Evolutionary conservation across 2,329 filamentous ascomycete genomes (phyloP).

Genomic region (Ophidiomyces ophidiicola): DNA sequence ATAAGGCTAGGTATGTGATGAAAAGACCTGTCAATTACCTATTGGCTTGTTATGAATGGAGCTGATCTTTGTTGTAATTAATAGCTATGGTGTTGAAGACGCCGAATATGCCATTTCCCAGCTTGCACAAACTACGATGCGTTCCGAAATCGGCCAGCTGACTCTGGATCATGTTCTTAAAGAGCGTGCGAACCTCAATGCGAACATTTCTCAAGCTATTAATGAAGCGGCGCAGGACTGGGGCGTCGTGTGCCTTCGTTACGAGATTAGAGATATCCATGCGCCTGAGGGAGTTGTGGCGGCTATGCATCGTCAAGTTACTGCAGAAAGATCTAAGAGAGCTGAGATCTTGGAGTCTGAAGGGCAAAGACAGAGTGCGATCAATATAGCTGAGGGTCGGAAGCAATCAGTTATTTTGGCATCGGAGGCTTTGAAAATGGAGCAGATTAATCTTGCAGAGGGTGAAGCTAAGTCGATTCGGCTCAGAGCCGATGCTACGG

Average conservation of each 20-base stretch:
- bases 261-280: constrained; percentile 97
- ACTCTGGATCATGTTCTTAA: constrained; percentile 95
- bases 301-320: constrained; percentile 97
- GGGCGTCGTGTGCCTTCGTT: constrained; percentile 90
- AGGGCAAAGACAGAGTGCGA: constrained; percentile 90
- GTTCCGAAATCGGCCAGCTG: constrained; percentile 92
- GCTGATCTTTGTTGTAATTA: background rate
- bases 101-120: constrained; percentile 98
- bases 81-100: constrained; percentile 91
- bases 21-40: background rate
- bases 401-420: constrained; percentile 96
- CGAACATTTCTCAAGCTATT: constrained; percentile 96
- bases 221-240: constrained; percentile 95
- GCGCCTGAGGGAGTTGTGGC: constrained; percentile 85
- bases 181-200: constrained; percentile 90
- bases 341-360: constrained; percentile 96
- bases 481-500: constrained; percentile 74
- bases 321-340: constrained; percentile 90
- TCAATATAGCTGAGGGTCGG: constrained; percentile 95
- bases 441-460: constrained; percentile 83
- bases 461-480: constrained; percentile 92
- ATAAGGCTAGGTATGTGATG: constrained; percentile 70
- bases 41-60: background rate
- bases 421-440: constrained; percentile 76
- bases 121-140: constrained; percentile 96